Evolutionary conservation across 352 stramenopile genomes (phyloP).

Genomic region (Globisporangium spiculum): DNA sequence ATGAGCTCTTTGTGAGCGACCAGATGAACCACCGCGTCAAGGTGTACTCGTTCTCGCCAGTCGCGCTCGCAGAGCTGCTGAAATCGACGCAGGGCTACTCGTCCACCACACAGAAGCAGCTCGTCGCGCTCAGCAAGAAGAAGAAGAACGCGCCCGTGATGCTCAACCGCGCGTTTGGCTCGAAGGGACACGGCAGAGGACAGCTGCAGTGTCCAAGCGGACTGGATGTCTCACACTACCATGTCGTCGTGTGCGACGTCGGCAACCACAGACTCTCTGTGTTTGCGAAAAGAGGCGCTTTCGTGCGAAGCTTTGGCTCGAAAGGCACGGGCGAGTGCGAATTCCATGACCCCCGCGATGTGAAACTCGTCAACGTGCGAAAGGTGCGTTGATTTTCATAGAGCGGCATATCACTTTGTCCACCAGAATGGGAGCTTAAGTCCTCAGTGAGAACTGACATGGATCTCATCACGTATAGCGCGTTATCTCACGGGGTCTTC

Average conservation of each 20-base stretch:
- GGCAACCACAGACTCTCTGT: slow-evolving; percentile 47
- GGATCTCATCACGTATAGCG: slow-evolving; percentile 20
- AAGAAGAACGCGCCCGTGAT: not conserved
- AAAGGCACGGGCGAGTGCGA: slow-evolving; percentile 34
- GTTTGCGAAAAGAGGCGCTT: slow-evolving; percentile 58
- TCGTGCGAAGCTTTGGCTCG: slow-evolving; percentile 39
- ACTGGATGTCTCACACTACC: slow-evolving; percentile 66
- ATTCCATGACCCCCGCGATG: slow-evolving; percentile 51
- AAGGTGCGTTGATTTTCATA: slow-evolving; percentile 32
- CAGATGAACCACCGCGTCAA: slow-evolving; percentile 45
- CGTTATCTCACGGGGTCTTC: slow-evolving; percentile 37
- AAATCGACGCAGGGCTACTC: slow-evolving; percentile 1
- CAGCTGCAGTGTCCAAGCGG: slow-evolving; percentile 41
- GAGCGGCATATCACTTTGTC: not conserved
- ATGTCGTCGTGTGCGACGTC: slow-evolving; percentile 58
- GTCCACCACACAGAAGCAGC: not conserved
- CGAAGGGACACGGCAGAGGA: slow-evolving; percentile 26
- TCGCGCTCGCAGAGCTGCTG: slow-evolving; percentile 6
- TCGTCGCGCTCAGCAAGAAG: not conserved
- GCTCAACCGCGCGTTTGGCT: slow-evolving; percentile 26
- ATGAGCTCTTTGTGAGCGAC: slow-evolving; percentile 67
- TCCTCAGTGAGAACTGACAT: not conserved
- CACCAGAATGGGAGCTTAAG: too few relatives aligned
- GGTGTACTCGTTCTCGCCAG: slow-evolving; percentile 34
- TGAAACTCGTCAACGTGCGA: slow-evolving; percentile 55